Base-by-base conservation (phyloP, 1,284 basidiomycete species). In the Ustilago loliicola region DNA sequence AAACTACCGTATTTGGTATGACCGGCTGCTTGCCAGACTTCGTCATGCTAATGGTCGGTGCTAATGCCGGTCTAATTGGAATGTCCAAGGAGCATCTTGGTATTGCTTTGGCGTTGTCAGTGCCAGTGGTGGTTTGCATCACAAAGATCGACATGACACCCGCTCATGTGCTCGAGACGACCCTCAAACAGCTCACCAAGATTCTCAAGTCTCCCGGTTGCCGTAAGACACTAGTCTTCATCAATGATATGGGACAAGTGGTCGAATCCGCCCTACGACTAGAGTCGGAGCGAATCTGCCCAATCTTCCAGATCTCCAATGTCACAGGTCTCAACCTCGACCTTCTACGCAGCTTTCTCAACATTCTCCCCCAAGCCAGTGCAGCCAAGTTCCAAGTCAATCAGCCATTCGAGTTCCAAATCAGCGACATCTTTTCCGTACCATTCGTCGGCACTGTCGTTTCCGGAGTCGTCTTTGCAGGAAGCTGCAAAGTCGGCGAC, bases 91-190 rank as follows among this genome's bases (percentile, higher is more conserved):
- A 87, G 67, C 96, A 98, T 87, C 89, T 98, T 15, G 95, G 96
- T 1, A 96, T 99, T 65, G 92, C 96, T 0, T 89, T 99, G 0
- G 96, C 96, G 1, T 88, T 99, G 54, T 94, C 92, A 80, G 93
- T 99, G 1, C 96, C 96, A 1, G 92, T 99, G 38, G 91, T 95
- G 5, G 93, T 97, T 30, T 95, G 94, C 86, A 93, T 98, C 59
- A 98, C 96, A 17, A 98, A 98, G 93, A 94, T 96, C 83, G 97
- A 99, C 87, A 98, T 98, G 96, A 98, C 96, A 0, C 96, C 96
- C 1, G 90, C 92, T 17, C 94, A 97, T 77, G 92, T 97, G 38
- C 90, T 96, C 53, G 91, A 91, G 45, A 93, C 96, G 85, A 98
- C 96, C 0, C 89, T 95, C 66, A 94, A 93, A 84, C 96, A 98